Percentiles rank a stretch among this genome's conserved stretches.
These are phyloP conservation scores for Paxillus ammoniavirescens DNA, from an alignment of 768 basidiomycete species.

Conservation along the genomic window DNA sequence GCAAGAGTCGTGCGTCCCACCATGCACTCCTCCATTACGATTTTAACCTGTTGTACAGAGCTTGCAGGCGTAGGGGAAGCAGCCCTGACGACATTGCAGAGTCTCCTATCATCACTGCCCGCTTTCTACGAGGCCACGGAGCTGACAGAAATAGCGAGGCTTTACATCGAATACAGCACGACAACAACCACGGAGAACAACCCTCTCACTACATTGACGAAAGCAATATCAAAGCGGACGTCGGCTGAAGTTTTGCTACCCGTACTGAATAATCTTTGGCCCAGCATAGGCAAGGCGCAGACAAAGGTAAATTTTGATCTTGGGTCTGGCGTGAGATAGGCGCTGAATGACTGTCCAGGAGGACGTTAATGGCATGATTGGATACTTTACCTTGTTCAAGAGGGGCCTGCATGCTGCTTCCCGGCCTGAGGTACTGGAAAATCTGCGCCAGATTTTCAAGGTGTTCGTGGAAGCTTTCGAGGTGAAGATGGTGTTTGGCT, in stretches of 20 bases:
- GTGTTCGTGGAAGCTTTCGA: constrained; percentile 81
- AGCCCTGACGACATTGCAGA: constrained; percentile 53
- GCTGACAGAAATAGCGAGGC: constrained; percentile 50
- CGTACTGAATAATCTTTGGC: constrained; percentile 61
- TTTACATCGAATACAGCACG: constrained; percentile 50
- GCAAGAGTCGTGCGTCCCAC: constrained; percentile 32
- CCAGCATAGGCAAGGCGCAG: constrained; percentile 32
- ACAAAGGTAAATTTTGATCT: constrained; percentile 33
- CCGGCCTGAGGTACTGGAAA: constrained; percentile 60
- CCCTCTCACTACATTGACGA: constrained; percentile 46
- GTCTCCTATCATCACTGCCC: constrained; percentile 73
- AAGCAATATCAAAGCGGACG: constrained; percentile 66
- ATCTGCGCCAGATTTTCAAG: constrained; percentile 68
- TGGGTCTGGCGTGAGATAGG: neutral
- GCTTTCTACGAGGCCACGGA: constrained; percentile 76
- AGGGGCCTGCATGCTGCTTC: constrained; percentile 62
- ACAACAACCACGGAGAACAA: constrained; percentile 15
- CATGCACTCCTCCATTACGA: neutral
- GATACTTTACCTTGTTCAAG: constrained; percentile 69
- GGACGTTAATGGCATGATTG: constrained; percentile 24
- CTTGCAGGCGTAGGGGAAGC: constrained; percentile 31
- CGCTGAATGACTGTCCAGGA: constrained; percentile 16
- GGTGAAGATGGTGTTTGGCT: constrained; percentile 34
- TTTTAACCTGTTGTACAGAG: constrained; percentile 20
- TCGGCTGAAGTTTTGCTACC: constrained; percentile 68